phyloP scores from a whole-genome alignment of 1,139 yeast genomes.

The Hansenula sp. region DNA sequence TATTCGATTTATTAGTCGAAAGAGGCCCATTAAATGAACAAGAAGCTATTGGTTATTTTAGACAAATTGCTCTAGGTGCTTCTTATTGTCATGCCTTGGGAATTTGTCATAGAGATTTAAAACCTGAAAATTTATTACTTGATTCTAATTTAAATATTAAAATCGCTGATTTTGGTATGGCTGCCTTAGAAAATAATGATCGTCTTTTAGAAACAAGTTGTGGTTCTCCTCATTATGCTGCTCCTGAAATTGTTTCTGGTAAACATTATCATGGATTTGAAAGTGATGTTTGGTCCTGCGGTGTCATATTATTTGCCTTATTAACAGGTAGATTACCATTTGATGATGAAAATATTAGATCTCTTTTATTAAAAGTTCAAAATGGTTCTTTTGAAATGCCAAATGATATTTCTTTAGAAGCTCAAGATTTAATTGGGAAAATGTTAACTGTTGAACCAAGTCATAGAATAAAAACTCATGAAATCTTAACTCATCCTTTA shows the following conservation, averaged over 20 bases:
- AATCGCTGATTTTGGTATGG: slow-evolving; percentile 87
- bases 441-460: slow-evolving; percentile 82
- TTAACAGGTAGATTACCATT: slow-evolving; percentile 78
- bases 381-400: slow-evolving; percentile 76
- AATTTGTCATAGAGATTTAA: slow-evolving; percentile 77
- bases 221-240: slow-evolving; percentile 86
- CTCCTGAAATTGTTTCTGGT: slow-evolving; percentile 82
- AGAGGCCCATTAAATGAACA: slow-evolving; percentile 76
- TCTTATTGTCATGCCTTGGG: slow-evolving; percentile 82
- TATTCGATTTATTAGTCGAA: slow-evolving; percentile 71
- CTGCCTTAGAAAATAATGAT: slow-evolving; percentile 73
- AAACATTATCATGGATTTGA: slow-evolving; percentile 78
- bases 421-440: slow-evolving; percentile 61
- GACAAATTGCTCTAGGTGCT: slow-evolving; percentile 72
- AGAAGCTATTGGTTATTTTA: slow-evolving; percentile 71
- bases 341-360: slow-evolving; percentile 76
- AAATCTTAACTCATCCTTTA: slow-evolving; percentile 75
- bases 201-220: slow-evolving; percentile 73
- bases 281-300: slow-evolving; percentile 86
- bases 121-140: slow-evolving; percentile 71
- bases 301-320: slow-evolving; percentile 73
- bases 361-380: slow-evolving; percentile 67
- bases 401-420: slow-evolving; percentile 56
- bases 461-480: slow-evolving; percentile 69
- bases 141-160: slow-evolving; percentile 68